These are phyloP conservation scores for Boletus vinaceobasis DNA, from an alignment of 768 basidiomycete species.

Conservation along the genomic window DNA sequence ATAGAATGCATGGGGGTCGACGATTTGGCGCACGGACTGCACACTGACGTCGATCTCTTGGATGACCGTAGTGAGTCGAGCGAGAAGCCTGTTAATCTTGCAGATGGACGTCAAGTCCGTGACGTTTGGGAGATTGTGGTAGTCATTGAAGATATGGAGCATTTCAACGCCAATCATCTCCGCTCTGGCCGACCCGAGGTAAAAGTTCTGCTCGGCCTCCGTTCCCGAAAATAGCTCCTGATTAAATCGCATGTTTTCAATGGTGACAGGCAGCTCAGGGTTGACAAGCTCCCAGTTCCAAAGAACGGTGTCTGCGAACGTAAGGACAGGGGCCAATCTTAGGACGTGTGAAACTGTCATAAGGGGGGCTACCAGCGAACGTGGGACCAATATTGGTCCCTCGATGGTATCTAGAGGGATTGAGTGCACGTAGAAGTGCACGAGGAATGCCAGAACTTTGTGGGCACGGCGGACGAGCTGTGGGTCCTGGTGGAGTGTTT, in stretches of 20 bases:
- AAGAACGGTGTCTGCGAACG: slow-evolving; percentile 93
- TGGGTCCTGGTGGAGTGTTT: slow-evolving; percentile 48
- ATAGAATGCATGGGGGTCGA: slow-evolving; percentile 87
- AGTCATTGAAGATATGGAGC: slow-evolving; percentile 83
- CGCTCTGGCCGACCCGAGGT: slow-evolving; percentile 75
- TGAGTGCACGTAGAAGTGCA: slow-evolving; percentile 89
- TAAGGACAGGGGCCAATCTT: slow-evolving; percentile 89
- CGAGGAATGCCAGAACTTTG: slow-evolving; percentile 82
- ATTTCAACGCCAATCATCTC: slow-evolving; percentile 88
- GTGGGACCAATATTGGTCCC: slow-evolving; percentile 59
- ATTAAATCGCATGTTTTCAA: slow-evolving; percentile 70
- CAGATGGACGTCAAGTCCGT: slow-evolving; percentile 59
- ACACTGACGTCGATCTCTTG: slow-evolving; percentile 72
- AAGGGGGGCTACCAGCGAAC: slow-evolving; percentile 73
- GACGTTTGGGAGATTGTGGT: slow-evolving; percentile 68
- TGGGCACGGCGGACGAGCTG: slow-evolving; percentile 80
- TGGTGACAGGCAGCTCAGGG: slow-evolving; percentile 53
- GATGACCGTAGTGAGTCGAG: slow-evolving; percentile 62
- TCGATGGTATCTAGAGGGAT: slow-evolving; percentile 43
- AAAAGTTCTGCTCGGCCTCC: slow-evolving; percentile 83
- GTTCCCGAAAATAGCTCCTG: slow-evolving; percentile 77
- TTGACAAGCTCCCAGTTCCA: slow-evolving; percentile 81
- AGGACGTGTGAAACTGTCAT: slow-evolving; percentile 70
- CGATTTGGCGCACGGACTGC: slow-evolving; percentile 59
- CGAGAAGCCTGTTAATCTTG: slow-evolving; percentile 71